Conservation (phyloP, 495 filamentous ascomycete species). For the Xylaria venustula region DNA sequence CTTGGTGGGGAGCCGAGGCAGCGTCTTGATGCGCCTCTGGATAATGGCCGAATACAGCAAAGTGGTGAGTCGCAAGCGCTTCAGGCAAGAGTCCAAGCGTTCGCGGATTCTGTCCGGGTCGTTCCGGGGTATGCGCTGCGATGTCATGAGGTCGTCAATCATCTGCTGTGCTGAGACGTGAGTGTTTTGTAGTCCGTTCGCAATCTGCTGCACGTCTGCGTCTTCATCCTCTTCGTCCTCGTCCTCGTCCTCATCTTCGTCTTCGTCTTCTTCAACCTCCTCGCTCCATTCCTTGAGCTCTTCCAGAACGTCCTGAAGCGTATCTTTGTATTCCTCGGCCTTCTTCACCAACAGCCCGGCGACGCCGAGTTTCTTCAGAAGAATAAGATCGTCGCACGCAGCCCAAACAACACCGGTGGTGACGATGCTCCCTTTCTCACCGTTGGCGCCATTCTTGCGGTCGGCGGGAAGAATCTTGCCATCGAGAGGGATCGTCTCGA, state of each 20-base stretch:
- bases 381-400: conserved; percentile 68
- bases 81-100: conserved; percentile 56
- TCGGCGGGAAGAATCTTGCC: conserved; percentile 42
- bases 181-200: conserved; percentile 14
- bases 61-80: conserved; percentile 55
- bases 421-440: conserved; percentile 54
- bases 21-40: conserved; percentile 58
- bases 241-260: conserved; percentile 44
- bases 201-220: conserved; percentile 19
- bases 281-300: conserved; percentile 85
- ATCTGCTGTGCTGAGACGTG: conserved; percentile 41
- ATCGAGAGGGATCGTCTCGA: conserved; percentile 45
- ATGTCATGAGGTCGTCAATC: conserved; percentile 57
- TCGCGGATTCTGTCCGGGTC: conserved; percentile 54
- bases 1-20: conserved; percentile 38
- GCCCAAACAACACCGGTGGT: conserved; percentile 64
- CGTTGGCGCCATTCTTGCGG: conserved; percentile 41
- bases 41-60: conserved; percentile 59
- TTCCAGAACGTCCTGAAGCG: conserved; percentile 74
- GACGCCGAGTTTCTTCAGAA: conserved; percentile 62
- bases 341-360: conserved; percentile 59
- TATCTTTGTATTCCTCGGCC: conserved; percentile 64
- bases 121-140: conserved; percentile 52
- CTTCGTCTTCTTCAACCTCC: conserved; percentile 54
- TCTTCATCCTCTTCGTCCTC: conserved; percentile 38